Evolutionary conservation across 2,329 filamentous ascomycete genomes (phyloP).

Genomic region (Neonectria sp.): DNA sequence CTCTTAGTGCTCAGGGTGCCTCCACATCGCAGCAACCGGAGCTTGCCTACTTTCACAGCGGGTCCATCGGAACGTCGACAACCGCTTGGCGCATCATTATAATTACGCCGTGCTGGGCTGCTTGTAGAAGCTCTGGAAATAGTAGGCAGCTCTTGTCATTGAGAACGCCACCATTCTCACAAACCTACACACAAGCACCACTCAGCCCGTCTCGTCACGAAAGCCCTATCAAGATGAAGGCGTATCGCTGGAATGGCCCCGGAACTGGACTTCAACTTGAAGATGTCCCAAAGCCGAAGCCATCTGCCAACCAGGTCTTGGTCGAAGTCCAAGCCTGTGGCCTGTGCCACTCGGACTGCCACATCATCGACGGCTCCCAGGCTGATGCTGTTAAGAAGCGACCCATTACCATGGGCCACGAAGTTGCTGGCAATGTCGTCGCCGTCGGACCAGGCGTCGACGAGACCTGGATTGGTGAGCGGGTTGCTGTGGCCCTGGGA

Average conservation of each 20-base stretch:
- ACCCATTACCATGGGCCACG: conserved; percentile 23
- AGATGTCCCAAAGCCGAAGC: neutral
- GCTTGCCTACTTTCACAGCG: too few relatives aligned
- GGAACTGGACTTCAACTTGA: conserved; percentile 4
- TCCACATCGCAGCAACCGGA: too few relatives aligned
- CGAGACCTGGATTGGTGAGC: conserved; percentile 3
- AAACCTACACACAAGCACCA: neutral
- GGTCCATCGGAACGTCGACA: too few relatives aligned
- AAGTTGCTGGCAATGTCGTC: conserved; percentile 21
- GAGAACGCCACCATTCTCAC: too few relatives aligned
- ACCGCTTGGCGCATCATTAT: too few relatives aligned
- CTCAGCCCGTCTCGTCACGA: neutral
- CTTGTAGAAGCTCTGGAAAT: too few relatives aligned
- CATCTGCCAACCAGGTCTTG: neutral
- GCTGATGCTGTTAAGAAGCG: neutral
- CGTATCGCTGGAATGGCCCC: conserved; percentile 1
- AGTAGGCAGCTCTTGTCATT: too few relatives aligned
- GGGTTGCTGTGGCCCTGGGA: conserved; percentile 17
- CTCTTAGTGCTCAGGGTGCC: too few relatives aligned
- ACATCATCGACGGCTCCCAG: conserved; percentile 16
- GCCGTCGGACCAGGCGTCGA: conserved; percentile 12
- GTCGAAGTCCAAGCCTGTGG: conserved; percentile 22
- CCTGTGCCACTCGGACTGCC: conserved; percentile 27
- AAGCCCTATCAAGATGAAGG: neutral
- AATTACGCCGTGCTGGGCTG: too few relatives aligned